Percentiles rank a stretch among this genome's conserved stretches.
Conservation (phyloP, 2,329 filamentous ascomycete species). For the Fusarium chlamydosporum region DNA sequence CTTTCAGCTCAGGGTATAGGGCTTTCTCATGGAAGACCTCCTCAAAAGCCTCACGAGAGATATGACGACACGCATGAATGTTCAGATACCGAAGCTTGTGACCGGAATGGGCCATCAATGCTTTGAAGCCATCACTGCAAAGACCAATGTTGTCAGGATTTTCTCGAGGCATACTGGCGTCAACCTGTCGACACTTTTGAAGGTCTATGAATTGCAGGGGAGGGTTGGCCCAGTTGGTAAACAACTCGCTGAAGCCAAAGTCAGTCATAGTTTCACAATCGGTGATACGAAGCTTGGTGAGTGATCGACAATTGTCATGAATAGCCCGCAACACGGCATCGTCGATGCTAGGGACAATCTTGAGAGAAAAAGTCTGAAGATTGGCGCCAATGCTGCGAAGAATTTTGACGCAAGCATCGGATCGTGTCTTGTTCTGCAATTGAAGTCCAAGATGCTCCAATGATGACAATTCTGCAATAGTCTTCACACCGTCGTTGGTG, state of each 20-base stretch:
- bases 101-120: constrained; percentile 88
- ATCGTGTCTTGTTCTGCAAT: constrained; percentile 69
- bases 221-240: constrained; percentile 81
- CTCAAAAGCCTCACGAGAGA: constrained; percentile 78
- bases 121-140: constrained; percentile 80
- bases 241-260: constrained; percentile 78
- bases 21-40: constrained; percentile 75
- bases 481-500: constrained; percentile 73
- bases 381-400: constrained; percentile 73
- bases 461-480: constrained; percentile 72
- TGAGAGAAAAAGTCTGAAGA: constrained; percentile 84
- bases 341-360: constrained; percentile 75
- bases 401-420: constrained; percentile 71
- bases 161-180: constrained; percentile 76
- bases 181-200: constrained; percentile 81
- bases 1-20: constrained; percentile 75
- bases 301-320: constrained; percentile 74
- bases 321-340: constrained; percentile 79
- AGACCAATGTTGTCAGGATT: constrained; percentile 78
- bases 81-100: constrained; percentile 75
- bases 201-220: constrained; percentile 80
- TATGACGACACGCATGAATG: constrained; percentile 87
- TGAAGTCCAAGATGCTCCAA: constrained; percentile 84
- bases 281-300: constrained; percentile 85
- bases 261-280: constrained; percentile 84